A percentile compares a stretch with the other conserved stretches of the same genome.
Conservation (phyloP, 2,329 filamentous ascomycete species). For the Beauveria sp. region DNA sequence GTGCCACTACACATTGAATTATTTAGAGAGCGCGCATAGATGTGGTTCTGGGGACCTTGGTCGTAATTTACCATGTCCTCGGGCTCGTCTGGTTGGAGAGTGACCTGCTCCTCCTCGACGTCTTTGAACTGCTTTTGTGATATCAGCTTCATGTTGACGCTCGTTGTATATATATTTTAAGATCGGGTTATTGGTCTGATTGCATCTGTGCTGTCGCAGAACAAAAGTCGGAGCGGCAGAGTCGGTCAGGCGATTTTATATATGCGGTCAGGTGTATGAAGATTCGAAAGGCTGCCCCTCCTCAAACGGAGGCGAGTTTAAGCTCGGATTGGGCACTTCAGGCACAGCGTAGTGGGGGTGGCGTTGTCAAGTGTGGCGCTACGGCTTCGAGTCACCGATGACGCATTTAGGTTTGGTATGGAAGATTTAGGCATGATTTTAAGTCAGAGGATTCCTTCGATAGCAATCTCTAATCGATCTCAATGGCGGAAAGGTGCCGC, state of each 20-base stretch:
- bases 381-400: not conserved
- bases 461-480: no score
- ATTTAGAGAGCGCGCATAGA: slow-evolving; percentile 7
- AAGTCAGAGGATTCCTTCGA: no score
- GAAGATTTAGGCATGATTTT: no score
- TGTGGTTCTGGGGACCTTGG: not conserved
- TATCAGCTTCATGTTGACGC: slow-evolving; percentile 31
- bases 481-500: no score
- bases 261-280: slow-evolving; percentile 2
- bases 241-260: not conserved
- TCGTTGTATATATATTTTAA: not conserved
- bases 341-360: slow-evolving; percentile 7
- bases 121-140: slow-evolving; percentile 29
- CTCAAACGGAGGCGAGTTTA: not conserved
- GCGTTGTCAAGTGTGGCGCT: slow-evolving; percentile 5
- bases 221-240: not conserved
- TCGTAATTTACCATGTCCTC: slow-evolving; percentile 36
- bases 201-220: not conserved
- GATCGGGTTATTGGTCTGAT: not conserved
- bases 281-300: not conserved
- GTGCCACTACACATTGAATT: slow-evolving; percentile 39
- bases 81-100: slow-evolving; percentile 36
- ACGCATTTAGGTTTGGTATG: no score
- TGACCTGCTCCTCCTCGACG: slow-evolving; percentile 34
- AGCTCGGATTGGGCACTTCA: not conserved